Base-by-base conservation (phyloP, 257 asterid species). In the Nicotiana noctiflora region DNA sequence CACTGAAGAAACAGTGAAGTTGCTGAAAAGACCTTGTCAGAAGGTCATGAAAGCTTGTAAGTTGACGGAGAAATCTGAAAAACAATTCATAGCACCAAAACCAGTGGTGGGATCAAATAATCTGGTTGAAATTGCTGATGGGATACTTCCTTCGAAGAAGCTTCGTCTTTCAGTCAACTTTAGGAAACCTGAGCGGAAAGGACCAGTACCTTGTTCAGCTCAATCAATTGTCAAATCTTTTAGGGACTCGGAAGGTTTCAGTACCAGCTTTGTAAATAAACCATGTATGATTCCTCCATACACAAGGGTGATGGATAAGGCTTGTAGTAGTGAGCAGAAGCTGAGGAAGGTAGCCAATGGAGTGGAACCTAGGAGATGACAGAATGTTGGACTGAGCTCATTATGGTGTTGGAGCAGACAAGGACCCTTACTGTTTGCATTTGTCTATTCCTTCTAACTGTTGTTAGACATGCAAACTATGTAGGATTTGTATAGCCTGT, bases 121-220 rank as follows among this genome's bases (percentile, higher is more conserved):
- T 74, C 83, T 84, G 51, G 74, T 78, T 63, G 88, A 88, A 86
- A 78, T 75, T 8, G 75, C 84, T 18, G 88, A 90, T 66, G 89
- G 81, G 53, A 83, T 84, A 53, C 72, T 83, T 77, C 88, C 97
- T 46, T 87, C 94, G 0, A 93, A 93, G 90, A 93, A 91, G 88
- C 91, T 79, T 64, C 92, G 79, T 85, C 89, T 89, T 80, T 87
- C 92, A 67, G 76, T 79, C 12, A 29, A 79, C 78, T 84, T 66
- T 53, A 40, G 84, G 27, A 90, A 87, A 74, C 57, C 86, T 44
- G 81, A 68, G 59, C 85, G 81, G 79, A 91, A 86, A 86, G 86
- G 84, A 68, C 77, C 91, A 18, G 5, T 59, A 18, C 87, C 85
- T 82, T 81, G 88, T 86, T 82, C 89, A 65, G 60, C 93, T 67